These are phyloP conservation scores for Aspergillus proliferans DNA, from an alignment of 2,329 filamentous ascomycete genomes.

Conservation along the genomic window DNA sequence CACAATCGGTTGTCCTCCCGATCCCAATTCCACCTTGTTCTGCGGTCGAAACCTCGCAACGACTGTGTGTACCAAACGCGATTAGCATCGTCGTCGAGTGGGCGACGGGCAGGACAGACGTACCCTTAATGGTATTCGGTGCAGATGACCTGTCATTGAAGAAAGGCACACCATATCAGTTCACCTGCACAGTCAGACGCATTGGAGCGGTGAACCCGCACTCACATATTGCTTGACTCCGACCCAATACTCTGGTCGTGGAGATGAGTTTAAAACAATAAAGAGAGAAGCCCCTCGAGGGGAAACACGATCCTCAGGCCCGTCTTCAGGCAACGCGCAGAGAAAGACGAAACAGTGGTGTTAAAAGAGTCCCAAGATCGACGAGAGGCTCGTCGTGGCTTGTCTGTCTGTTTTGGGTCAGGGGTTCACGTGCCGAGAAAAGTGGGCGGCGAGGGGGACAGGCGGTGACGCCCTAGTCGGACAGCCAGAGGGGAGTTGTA, in stretches of 20 bases:
- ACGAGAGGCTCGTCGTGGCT: background rate
- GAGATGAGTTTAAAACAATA: conserved; percentile 6
- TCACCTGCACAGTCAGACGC: conserved; percentile 7
- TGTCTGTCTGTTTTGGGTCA: conserved; percentile 17
- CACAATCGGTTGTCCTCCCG: conserved; percentile 87
- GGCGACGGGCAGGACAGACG: conserved; percentile 11
- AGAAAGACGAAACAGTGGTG: background rate
- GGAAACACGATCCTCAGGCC: conserved; percentile 6
- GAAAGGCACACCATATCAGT: conserved; percentile 14
- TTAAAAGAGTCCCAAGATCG: background rate
- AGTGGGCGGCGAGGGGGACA: conserved; percentile 5
- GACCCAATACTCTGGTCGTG: conserved; percentile 7
- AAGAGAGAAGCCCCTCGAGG: conserved; percentile 18
- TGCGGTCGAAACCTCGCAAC: conserved; percentile 96
- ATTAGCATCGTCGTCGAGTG: conserved; percentile 35
- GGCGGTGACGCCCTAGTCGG: conserved; percentile 1
- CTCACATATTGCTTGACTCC: conserved; percentile 44
- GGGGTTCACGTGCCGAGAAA: conserved; percentile 22
- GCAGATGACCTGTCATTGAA: conserved; percentile 24
- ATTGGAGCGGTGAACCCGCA: conserved; percentile 11
- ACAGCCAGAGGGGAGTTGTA: background rate
- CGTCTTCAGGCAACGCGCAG: background rate
- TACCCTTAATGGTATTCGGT: conserved; percentile 48
- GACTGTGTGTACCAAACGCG: conserved; percentile 49
- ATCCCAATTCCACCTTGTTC: conserved; percentile 87